Conservation (phyloP, 2,329 filamentous ascomycete genomes). For the Ascochyta pisi region DNA sequence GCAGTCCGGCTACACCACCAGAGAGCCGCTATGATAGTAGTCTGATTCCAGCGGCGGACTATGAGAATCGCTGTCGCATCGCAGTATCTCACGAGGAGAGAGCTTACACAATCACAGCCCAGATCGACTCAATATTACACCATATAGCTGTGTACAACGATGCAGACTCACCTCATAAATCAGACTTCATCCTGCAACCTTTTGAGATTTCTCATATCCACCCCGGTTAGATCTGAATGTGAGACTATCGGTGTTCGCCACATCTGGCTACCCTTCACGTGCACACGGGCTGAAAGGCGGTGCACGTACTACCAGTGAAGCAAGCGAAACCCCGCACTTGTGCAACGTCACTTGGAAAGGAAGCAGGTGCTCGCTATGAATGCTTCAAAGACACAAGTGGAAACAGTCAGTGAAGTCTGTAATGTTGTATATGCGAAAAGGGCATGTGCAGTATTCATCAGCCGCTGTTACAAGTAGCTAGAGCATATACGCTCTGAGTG, state of each 20-base stretch:
- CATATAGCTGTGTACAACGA: too few species aligned
- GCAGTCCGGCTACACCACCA: too few species aligned
- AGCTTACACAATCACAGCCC: too few species aligned
- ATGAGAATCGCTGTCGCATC: too few species aligned
- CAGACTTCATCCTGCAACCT: too few species aligned
- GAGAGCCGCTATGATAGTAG: too few species aligned
- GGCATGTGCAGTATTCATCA: neutral
- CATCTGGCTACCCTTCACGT: neutral
- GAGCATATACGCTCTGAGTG: neutral
- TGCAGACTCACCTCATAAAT: too few species aligned
- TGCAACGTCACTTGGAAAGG: neutral
- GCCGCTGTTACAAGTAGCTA: neutral
- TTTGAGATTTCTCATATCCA: too few species aligned
- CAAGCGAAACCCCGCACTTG: neutral
- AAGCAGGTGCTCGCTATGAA: neutral
- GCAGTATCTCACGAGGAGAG: too few species aligned
- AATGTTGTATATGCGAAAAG: neutral
- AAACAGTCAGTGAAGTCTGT: neutral
- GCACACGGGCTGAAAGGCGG: neutral
- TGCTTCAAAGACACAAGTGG: neutral
- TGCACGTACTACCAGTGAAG: neutral
- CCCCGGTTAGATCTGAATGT: too few species aligned
- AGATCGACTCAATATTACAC: too few species aligned
- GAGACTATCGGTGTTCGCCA: neutral
- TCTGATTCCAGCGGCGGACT: too few species aligned